phyloP scores from a whole-genome alignment of 1,284 basidiomycete genomes.

The Fomitopsis pinicola region DNA sequence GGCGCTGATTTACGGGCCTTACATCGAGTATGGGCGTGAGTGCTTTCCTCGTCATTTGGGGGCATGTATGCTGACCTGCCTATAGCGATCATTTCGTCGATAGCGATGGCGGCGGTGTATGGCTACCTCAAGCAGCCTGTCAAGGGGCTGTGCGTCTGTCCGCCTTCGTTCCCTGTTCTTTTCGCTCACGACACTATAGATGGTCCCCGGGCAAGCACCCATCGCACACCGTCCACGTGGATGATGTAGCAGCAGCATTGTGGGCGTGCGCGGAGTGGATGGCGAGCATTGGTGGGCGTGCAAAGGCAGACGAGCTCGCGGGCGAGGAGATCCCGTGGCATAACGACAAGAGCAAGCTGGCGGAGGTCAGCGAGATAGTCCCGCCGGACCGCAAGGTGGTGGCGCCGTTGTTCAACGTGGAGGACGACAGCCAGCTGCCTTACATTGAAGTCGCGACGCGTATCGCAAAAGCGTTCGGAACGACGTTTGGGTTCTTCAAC shows the following conservation, averaged over 20 bases:
- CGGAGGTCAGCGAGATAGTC: slow-evolving; percentile 57
- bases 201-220: slow-evolving; percentile 79
- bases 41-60: slow-evolving; percentile 1
- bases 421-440: slow-evolving; percentile 79
- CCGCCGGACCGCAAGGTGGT: slow-evolving; percentile 53
- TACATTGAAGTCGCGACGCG: slow-evolving; percentile 70
- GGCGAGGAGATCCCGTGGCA: slow-evolving; percentile 68
- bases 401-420: slow-evolving; percentile 81
- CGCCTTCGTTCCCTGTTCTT: not conserved
- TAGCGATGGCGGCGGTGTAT: slow-evolving; percentile 81
- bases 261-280: slow-evolving; percentile 81
- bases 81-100: slow-evolving; percentile 36
- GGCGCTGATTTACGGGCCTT: slow-evolving; percentile 74
- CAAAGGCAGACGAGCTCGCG: slow-evolving; percentile 57
- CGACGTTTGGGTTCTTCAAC: slow-evolving; percentile 84
- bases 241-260: slow-evolving; percentile 72
- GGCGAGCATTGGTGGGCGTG: slow-evolving; percentile 46
- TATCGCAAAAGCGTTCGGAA: slow-evolving; percentile 74
- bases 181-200: slow-evolving; percentile 29
- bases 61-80: slow-evolving; percentile 32
- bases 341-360: slow-evolving; percentile 65
- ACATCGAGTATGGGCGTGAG: slow-evolving; percentile 56
- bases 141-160: slow-evolving; percentile 68
- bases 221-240: slow-evolving; percentile 75
- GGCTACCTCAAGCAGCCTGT: slow-evolving; percentile 82